These are phyloP conservation scores for Colletotrichum sp. DNA, from an alignment of 2,329 filamentous ascomycete species.

Conservation along the genomic window DNA sequence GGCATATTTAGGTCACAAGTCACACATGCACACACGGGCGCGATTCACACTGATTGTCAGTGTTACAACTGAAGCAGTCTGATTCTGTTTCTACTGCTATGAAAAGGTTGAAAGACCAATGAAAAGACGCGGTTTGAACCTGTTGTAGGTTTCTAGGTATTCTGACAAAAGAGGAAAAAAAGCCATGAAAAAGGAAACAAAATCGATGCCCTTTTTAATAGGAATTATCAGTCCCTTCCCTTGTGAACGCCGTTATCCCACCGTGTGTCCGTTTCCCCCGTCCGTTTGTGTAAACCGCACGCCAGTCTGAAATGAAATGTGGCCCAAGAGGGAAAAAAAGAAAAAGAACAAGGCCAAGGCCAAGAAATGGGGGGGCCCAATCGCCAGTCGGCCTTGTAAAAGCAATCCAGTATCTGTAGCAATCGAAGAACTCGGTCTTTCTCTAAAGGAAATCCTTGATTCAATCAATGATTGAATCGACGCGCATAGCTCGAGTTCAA, in stretches of 20 bases:
- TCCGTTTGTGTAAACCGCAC: neutral
- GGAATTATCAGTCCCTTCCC: neutral
- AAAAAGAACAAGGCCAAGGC: neutral
- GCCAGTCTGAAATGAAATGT: neutral
- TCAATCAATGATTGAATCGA: neutral
- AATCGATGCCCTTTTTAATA: neutral
- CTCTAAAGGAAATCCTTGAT: neutral
- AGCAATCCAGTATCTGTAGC: neutral
- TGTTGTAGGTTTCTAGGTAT: constrained; percentile 7
- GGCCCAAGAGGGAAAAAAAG: neutral
- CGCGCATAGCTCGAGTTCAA: neutral
- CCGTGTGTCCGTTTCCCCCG: neutral
- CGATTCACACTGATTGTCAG: neutral
- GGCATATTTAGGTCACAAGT: neutral
- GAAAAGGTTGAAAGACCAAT: neutral
- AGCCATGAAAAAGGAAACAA: neutral
- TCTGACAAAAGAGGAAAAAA: neutral
- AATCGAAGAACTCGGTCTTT: neutral
- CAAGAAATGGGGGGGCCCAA: neutral
- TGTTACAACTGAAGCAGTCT: neutral
- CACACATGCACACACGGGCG: neutral
- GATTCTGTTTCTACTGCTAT: neutral
- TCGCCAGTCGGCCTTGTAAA: neutral
- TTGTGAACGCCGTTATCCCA: neutral
- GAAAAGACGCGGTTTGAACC: neutral